A percentile compares a stretch with the other conserved stretches of the same genome.
Evolutionary conservation across 768 basidiomycete species (phyloP).

Genomic region (Trametes gibbosa): DNA sequence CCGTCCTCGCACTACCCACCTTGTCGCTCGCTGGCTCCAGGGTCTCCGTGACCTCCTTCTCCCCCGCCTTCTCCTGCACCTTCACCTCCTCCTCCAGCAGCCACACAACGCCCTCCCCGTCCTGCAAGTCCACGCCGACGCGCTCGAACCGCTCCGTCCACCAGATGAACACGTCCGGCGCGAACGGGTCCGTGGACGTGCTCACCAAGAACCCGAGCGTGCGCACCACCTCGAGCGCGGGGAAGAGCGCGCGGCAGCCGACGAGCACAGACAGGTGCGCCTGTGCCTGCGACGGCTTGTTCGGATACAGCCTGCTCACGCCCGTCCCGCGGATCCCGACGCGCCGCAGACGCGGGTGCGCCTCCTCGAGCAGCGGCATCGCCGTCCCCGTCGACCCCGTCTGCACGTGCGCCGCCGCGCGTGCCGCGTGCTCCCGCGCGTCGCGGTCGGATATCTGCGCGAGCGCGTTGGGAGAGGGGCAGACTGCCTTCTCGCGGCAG

Average conservation of each 20-base stretch:
- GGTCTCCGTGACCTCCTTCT: not conserved
- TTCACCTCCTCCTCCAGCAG: conserved; percentile 21
- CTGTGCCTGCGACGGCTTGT: conserved; percentile 36
- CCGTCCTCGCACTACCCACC: not conserved
- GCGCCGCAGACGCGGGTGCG: conserved; percentile 39
- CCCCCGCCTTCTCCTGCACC: not conserved
- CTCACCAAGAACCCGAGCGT: conserved; percentile 49
- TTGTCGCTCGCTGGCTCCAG: not conserved
- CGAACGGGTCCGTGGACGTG: conserved; percentile 39
- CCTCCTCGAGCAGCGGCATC: conserved; percentile 10
- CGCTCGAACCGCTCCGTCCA: conserved; percentile 52
- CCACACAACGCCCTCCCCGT: conserved; percentile 56
- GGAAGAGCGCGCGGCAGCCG: conserved; percentile 38
- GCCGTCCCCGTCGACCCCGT: not conserved
- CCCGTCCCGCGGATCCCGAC: conserved; percentile 46
- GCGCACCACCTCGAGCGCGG: conserved; percentile 44
- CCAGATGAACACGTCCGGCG: conserved; percentile 52
- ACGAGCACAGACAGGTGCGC: conserved; percentile 42
- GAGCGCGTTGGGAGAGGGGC: conserved; percentile 7
- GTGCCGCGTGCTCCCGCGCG: not conserved
- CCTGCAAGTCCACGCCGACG: conserved; percentile 48
- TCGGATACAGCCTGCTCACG: conserved; percentile 43
- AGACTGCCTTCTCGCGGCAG: conserved; percentile 18
- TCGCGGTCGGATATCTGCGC: conserved; percentile 14
- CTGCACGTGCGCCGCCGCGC: not conserved